Conservation (phyloP, 2,329 filamentous ascomycete genomes). For the Trichothecium sympodiale region DNA sequence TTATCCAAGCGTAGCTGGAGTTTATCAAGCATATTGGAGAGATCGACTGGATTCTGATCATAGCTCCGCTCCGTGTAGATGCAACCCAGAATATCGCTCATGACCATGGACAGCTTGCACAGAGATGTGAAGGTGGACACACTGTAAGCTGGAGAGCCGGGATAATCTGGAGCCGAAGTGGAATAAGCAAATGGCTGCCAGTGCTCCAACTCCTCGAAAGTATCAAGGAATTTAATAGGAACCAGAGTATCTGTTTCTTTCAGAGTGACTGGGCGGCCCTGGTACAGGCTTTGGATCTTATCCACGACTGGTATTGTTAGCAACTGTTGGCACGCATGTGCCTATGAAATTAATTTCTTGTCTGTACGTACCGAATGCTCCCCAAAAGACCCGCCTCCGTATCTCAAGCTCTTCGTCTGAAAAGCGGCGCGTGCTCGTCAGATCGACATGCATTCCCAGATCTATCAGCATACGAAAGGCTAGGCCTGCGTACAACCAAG, state of each 20-base stretch:
- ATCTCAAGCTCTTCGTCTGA: constrained; percentile 34
- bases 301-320: constrained; percentile 28
- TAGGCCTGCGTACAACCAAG: constrained; percentile 47
- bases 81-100: constrained; percentile 32
- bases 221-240: constrained; percentile 34
- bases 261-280: constrained; percentile 37
- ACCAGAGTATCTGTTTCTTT: constrained; percentile 34
- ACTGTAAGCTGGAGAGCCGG: constrained; percentile 26
- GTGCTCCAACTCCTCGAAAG: constrained; percentile 40
- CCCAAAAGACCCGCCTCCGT: constrained; percentile 33
- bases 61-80: constrained; percentile 32
- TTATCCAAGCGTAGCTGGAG: constrained; percentile 28
- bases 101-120: constrained; percentile 32
- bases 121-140: constrained; percentile 29
- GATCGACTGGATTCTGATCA: constrained; percentile 19
- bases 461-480: constrained; percentile 46
- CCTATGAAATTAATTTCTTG: too few relatives aligned
- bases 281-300: constrained; percentile 44
- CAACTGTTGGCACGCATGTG: too few relatives aligned
- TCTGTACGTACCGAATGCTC: constrained; percentile 23
- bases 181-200: constrained; percentile 34
- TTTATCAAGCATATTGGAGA: constrained; percentile 22
- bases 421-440: constrained; percentile 17
- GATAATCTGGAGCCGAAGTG: constrained; percentile 12
- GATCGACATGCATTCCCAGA: constrained; percentile 38